Conservation (phyloP, 2,329 filamentous ascomycete genomes). For the Cladobotryum protrusum region DNA sequence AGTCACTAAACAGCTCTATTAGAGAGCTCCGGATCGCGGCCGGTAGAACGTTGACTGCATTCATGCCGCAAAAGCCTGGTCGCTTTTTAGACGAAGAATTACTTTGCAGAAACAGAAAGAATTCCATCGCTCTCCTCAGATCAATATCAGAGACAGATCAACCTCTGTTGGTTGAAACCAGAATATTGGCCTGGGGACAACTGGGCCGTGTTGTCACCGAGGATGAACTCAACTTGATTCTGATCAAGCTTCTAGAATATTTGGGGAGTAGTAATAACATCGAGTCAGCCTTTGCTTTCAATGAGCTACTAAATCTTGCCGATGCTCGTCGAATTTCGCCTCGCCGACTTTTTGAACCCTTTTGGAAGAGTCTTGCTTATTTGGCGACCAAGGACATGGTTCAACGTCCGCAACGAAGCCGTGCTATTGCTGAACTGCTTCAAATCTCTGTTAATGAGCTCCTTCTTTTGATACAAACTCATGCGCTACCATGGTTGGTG, state of each 20-base stretch:
- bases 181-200: constrained; percentile 80
- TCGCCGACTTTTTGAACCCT: constrained; percentile 70
- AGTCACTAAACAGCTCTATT: constrained; percentile 74
- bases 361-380: constrained; percentile 81
- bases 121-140: constrained; percentile 64
- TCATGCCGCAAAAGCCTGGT: constrained; percentile 41
- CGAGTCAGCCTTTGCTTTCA: constrained; percentile 73
- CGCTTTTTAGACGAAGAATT: constrained; percentile 18
- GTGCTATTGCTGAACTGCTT: constrained; percentile 74
- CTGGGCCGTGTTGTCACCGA: constrained; percentile 71
- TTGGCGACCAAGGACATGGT: constrained; percentile 76
- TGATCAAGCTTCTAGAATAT: constrained; percentile 80
- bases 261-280: constrained; percentile 77
- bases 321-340: constrained; percentile 56
- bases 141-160: constrained; percentile 64
- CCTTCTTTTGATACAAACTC: constrained; percentile 66
- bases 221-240: constrained; percentile 77
- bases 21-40: constrained; percentile 80
- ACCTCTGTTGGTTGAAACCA: constrained; percentile 69
- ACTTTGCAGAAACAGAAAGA: constrained; percentile 49
- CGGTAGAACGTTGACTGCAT: constrained; percentile 60
- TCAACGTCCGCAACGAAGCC: constrained; percentile 72
- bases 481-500: constrained; percentile 83
- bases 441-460: constrained; percentile 70
- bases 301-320: constrained; percentile 71